Base-by-base conservation (phyloP, 1,139 yeast species). In the Kodamaea derodonti region DNA sequence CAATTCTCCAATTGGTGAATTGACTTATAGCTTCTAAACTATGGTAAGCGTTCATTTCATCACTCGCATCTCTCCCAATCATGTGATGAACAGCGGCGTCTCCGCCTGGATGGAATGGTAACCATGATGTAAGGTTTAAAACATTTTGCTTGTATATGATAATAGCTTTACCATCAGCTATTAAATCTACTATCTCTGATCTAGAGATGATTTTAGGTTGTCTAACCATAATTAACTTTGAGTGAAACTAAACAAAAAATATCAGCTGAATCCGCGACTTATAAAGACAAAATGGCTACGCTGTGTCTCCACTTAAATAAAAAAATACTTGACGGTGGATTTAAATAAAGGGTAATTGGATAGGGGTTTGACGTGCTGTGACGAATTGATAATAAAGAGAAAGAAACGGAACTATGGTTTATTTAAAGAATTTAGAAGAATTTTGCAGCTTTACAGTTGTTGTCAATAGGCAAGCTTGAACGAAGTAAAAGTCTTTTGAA, bases 61-160 rank as follows among this genome's bases (percentile, higher is more conserved):
- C 95, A 1, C 94, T 80, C 8, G 95, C 95, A 58, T 87, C 95
- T 40, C 92, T 65, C 3, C 96, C 97, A 5, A 87, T 75, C 82
- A 87, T 72, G 56, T 87, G 96, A 45, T 67, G 68, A 11, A 87
- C 81, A 0, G 95, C 90, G 49, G 78, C 82, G 43, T 83, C 92
- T 8, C 97, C 96, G 13, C 97, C 96, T 0, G 96, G 96, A 56
- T 87, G 96, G 33, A 52, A 66, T 17, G 68, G 64, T 24, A 87
- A 58, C 96, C 95, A 87, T 9, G 59, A 46, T 36, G 87, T 80
- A 38, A 87, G 63, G 46, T 79, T 75, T 31, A 88, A 64, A 7
- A 83, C 95, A 20, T 61, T 42, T 34, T 69, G 62, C 29, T 80
- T 64, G 52, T 76, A 83, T 3, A 87, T 80, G 25, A 85, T 86